These are phyloP conservation scores for Nothophoma quercina DNA, from an alignment of 2,329 filamentous ascomycete genomes.

Conservation along the genomic window DNA sequence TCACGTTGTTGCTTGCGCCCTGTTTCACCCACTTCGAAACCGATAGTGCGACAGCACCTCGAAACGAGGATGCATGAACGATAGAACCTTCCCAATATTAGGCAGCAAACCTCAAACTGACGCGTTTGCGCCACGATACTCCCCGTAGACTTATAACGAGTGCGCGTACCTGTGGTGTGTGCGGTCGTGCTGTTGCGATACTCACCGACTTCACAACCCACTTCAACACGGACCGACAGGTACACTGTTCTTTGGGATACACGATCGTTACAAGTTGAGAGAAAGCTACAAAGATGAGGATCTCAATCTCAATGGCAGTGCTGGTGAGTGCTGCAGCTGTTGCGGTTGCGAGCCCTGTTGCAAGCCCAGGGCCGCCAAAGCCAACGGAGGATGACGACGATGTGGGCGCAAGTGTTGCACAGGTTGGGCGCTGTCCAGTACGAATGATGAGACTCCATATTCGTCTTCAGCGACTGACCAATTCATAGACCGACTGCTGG, in stretches of 20 bases:
- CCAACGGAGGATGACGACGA: conserved; percentile 11
- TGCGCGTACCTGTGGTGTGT: conserved; percentile 1
- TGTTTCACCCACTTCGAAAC: conserved; percentile 18
- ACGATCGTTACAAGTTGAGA: conserved; percentile 16
- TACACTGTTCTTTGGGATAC: conserved; percentile 15
- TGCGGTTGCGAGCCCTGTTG: conserved; percentile 32
- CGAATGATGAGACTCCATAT: conserved; percentile 1
- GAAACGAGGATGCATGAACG: conserved; percentile 17
- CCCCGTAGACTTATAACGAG: conserved; percentile 10
- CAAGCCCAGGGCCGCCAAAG: conserved; percentile 2
- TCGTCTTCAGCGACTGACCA: conserved; percentile 4
- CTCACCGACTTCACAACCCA: conserved; percentile 5
- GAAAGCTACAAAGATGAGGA: conserved; percentile 25
- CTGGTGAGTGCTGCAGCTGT: conserved; percentile 20
- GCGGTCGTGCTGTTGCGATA: conserved; percentile 5
- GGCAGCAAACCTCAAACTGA: conserved; percentile 8
- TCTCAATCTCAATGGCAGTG: conserved; percentile 24
- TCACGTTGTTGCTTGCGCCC: not conserved
- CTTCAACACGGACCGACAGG: conserved; percentile 2
- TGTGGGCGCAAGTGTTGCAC: conserved; percentile 22
- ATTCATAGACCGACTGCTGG: conserved; percentile 41
- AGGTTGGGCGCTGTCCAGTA: conserved; percentile 39
- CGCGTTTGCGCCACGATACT: not conserved
- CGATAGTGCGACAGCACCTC: conserved; percentile 15
- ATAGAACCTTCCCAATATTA: conserved; percentile 7